Evolutionary conservation across 371 early-diverging fungal genomes (phyloP).

Genomic region (Mucor sp.): DNA sequence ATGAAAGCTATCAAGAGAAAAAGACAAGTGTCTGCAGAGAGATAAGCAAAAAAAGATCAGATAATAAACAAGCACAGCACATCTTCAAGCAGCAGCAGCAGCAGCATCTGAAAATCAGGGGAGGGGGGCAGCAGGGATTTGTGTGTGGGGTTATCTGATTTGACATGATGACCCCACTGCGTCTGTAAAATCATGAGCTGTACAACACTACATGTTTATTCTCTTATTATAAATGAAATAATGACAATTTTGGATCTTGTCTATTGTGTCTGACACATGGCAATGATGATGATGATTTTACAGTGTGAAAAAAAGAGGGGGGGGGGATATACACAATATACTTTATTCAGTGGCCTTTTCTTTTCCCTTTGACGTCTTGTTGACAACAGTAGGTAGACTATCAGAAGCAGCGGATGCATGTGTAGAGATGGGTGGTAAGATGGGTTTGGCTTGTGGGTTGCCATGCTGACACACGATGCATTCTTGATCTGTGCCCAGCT

Average conservation of each 20-base stretch:
- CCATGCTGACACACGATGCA: slow-evolving; percentile 34
- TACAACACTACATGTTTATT: not conserved
- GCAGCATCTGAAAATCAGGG: not conserved
- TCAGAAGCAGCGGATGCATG: not conserved
- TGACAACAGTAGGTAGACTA: not conserved
- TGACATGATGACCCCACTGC: not conserved
- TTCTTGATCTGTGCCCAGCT: slow-evolving; percentile 23
- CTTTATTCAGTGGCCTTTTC: slow-evolving; percentile 9
- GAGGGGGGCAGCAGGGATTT: not conserved
- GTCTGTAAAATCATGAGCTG: not conserved
- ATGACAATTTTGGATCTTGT: not conserved
- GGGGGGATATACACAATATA: too few relatives aligned
- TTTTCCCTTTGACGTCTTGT: slow-evolving; percentile 7
- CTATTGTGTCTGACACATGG: not conserved
- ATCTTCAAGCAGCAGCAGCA: not conserved
- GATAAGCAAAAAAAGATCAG: not conserved
- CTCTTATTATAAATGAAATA: too few relatives aligned
- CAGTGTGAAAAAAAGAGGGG: not conserved
- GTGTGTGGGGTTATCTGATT: not conserved
- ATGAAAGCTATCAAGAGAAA: not conserved
- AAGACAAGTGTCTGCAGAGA: not conserved
- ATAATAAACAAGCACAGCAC: not conserved
- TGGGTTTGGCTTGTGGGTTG: slow-evolving; percentile 15
- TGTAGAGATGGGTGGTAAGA: not conserved
- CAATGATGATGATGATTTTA: not conserved